A percentile compares a stretch with the other conserved stretches of the same genome.
Conservation (phyloP, 208 protist genomes). For the Crithidia acanthocephali region DNA sequence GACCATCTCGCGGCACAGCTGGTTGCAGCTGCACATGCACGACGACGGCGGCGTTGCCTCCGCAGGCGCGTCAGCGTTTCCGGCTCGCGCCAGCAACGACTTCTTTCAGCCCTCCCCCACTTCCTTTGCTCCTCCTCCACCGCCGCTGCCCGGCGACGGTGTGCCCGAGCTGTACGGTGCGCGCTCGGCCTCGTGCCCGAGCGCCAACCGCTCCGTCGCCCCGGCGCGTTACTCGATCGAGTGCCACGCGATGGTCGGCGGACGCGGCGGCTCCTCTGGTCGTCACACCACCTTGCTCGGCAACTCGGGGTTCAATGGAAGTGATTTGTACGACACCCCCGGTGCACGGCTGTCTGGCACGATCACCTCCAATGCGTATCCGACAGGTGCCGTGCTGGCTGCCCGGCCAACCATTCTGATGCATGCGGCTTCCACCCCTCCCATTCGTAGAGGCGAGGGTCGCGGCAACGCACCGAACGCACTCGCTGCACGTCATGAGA, state of each 20-base stretch:
- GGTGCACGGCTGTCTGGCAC: background rate
- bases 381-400: background rate
- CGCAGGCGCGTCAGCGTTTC: background rate
- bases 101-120: constrained; percentile 7
- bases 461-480: background rate
- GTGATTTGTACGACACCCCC: constrained; percentile 4
- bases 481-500: background rate
- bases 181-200: constrained; percentile 24
- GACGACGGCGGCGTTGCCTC: background rate
- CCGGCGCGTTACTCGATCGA: constrained; percentile 32
- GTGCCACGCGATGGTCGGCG: background rate
- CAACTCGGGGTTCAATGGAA: background rate
- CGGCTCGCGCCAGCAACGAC: background rate
- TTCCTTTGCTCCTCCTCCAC: constrained; percentile 9
- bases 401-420: constrained; percentile 7
- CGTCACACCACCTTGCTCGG: constrained; percentile 18
- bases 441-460: background rate
- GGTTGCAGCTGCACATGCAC: constrained; percentile 18
- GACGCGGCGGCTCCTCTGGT: background rate
- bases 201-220: constrained; percentile 36
- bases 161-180: constrained; percentile 2
- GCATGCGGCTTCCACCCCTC: background rate
- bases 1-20: constrained; percentile 13
- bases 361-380: background rate
- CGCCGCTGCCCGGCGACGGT: background rate